Percentiles rank a stretch among this genome's conserved stretches.
phyloP scores from a whole-genome alignment of 768 basidiomycete species.

The Mycena venus region DNA sequence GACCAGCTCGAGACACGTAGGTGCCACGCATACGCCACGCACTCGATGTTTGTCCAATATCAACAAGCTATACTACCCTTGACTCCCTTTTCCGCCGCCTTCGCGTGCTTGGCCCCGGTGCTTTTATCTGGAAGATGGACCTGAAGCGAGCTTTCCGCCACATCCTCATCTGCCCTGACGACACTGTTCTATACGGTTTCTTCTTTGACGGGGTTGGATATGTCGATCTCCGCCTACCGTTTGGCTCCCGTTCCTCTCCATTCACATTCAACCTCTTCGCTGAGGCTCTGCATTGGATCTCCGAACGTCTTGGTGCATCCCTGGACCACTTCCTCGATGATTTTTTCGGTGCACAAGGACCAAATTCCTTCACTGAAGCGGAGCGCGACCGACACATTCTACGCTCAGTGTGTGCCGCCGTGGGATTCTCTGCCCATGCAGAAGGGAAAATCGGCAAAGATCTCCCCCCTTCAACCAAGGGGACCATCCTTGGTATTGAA shows the following conservation, averaged over 20 bases:
- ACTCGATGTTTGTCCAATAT: no score
- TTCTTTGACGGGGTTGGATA: slow-evolving; percentile 16
- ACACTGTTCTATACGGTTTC: neutral
- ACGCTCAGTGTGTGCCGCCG: neutral
- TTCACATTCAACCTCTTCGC: slow-evolving; percentile 14
- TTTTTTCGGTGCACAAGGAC: slow-evolving; percentile 1
- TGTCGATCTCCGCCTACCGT: neutral
- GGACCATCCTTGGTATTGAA: slow-evolving; percentile 8
- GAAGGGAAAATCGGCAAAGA: neutral
- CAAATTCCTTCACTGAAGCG: neutral
- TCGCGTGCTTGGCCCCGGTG: neutral
- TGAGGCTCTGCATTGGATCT: slow-evolving; percentile 6
- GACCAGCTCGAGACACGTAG: no score
- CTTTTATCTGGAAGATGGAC: slow-evolving; percentile 8
- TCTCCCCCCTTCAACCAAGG: neutral
- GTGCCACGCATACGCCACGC: no score
- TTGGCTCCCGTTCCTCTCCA: neutral
- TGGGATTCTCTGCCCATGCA: slow-evolving; percentile 1
- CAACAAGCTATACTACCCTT: slow-evolving; percentile 8
- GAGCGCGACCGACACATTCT: neutral
- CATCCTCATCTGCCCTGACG: neutral
- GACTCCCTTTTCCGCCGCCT: neutral
- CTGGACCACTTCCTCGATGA: slow-evolving; percentile 9
- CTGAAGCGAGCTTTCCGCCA: slow-evolving; percentile 3
- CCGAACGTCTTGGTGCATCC: neutral